phyloP scores from a whole-genome alignment of 148 eudicot species.

The Fagopyrum esculentum region DNA sequence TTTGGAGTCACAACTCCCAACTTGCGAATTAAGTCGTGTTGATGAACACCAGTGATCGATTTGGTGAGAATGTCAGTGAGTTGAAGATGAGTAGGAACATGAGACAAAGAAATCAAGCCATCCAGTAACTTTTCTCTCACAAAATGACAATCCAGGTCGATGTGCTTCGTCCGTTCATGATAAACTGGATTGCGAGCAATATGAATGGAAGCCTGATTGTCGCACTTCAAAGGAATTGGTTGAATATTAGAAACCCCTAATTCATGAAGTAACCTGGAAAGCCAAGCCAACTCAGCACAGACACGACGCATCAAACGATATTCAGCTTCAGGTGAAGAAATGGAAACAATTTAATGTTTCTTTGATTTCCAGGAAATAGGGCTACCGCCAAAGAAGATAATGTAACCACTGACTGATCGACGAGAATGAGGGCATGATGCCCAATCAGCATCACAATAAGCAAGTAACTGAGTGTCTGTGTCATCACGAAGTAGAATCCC shows the following conservation, averaged over 20 bases:
- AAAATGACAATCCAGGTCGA: background rate
- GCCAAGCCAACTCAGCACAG: background rate
- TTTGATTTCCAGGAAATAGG: background rate
- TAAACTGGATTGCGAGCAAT: background rate
- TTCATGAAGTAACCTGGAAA: background rate
- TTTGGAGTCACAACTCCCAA: too few relatives aligned
- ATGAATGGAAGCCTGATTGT: background rate
- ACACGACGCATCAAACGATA: background rate
- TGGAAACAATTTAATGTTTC: background rate
- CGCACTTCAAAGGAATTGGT: background rate
- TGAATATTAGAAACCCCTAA: too few relatives aligned
- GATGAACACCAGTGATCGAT: too few relatives aligned
- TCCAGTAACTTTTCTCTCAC: background rate
- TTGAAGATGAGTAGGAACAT: background rate
- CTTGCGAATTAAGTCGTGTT: too few relatives aligned
- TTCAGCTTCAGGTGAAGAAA: background rate
- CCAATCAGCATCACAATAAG: too few relatives aligned
- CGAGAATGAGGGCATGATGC: too few relatives aligned
- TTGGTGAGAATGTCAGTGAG: background rate
- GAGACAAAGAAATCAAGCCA: background rate
- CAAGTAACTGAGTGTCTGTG: too few relatives aligned
- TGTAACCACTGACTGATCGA: background rate
- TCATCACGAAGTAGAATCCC: too few relatives aligned
- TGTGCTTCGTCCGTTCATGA: background rate
- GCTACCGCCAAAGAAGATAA: background rate